Evolutionary conservation across 768 basidiomycete species (phyloP).

Genomic region (Boletus insuetus): DNA sequence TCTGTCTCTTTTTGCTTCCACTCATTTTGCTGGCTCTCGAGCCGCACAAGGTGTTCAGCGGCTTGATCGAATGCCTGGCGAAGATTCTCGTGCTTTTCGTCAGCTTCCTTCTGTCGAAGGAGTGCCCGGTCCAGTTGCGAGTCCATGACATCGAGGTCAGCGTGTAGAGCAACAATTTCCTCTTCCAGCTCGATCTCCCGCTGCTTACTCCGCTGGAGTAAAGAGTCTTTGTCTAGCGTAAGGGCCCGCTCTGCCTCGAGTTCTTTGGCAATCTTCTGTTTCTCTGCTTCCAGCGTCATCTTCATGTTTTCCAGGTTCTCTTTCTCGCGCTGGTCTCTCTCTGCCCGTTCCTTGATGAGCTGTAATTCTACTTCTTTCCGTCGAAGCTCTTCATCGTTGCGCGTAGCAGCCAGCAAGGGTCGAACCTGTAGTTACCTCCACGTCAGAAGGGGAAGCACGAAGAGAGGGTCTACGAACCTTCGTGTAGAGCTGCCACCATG

Average conservation of each 20-base stretch:
- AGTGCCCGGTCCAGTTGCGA: slow-evolving; percentile 82
- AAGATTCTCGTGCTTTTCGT: slow-evolving; percentile 73
- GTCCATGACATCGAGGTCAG: slow-evolving; percentile 81
- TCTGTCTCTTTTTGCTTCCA: slow-evolving; percentile 66
- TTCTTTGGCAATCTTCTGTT: slow-evolving; percentile 75
- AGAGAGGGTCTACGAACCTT: slow-evolving; percentile 50
- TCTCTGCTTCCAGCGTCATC: slow-evolving; percentile 81
- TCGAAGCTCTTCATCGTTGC: slow-evolving; percentile 88
- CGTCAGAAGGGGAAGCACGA: background rate
- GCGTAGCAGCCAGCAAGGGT: slow-evolving; percentile 87
- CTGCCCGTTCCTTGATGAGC: slow-evolving; percentile 78
- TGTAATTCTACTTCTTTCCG: slow-evolving; percentile 83
- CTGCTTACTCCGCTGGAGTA: slow-evolving; percentile 80
- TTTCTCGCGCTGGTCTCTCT: slow-evolving; percentile 80
- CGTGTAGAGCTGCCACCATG: slow-evolving; percentile 98
- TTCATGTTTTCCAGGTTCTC: slow-evolving; percentile 76
- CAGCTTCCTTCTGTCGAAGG: slow-evolving; percentile 72
- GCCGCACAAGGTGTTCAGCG: slow-evolving; percentile 77
- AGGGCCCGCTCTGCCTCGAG: slow-evolving; percentile 81
- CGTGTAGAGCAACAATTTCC: slow-evolving; percentile 74
- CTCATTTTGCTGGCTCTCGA: slow-evolving; percentile 74
- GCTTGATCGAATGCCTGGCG: slow-evolving; percentile 78
- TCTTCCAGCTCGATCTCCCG: slow-evolving; percentile 86
- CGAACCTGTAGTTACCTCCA: slow-evolving; percentile 58
- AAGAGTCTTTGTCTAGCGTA: slow-evolving; percentile 76